A percentile compares a stretch with the other conserved stretches of the same genome.
Conservation (phyloP, 441 rosid genomes). For the Daphne laureola region DNA sequence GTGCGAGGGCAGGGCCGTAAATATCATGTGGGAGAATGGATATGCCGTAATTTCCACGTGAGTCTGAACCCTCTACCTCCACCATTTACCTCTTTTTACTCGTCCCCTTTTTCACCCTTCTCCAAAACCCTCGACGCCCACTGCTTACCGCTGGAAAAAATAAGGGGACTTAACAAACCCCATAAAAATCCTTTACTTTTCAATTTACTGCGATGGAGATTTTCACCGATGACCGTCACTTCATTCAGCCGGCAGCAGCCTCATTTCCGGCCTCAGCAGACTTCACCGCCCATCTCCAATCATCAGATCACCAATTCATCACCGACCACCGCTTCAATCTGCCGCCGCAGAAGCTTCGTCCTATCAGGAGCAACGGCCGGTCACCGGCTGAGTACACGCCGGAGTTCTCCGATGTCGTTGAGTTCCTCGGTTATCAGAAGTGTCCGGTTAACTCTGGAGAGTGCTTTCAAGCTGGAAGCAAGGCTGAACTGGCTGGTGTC, state of each 20-base stretch:
- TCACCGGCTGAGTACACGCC: conserved; percentile 27
- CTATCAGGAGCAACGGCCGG: conserved; percentile 44
- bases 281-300: conserved; percentile 13
- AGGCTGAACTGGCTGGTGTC: conserved; percentile 19
- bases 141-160: neutral
- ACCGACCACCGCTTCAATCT: conserved; percentile 20
- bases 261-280: conserved; percentile 30
- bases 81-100: conserved; percentile 29
- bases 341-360: conserved; percentile 66
- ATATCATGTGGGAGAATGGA: neutral
- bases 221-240: conserved; percentile 37
- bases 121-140: conserved; percentile 7
- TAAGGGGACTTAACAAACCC: too few relatives aligned
- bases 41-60: neutral
- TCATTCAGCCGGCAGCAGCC: conserved; percentile 34
- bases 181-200: conserved; percentile 7
- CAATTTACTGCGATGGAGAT: conserved; percentile 41
- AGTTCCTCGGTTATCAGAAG: conserved; percentile 22
- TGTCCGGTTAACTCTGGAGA: conserved; percentile 17
- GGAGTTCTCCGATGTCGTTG: conserved; percentile 25
- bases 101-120: conserved; percentile 11
- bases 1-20: conserved; percentile 6
- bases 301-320: conserved; percentile 12
- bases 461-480: conserved; percentile 24
- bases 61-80: conserved; percentile 2